Conservation (phyloP, 257 asterid genomes). For the Solanum verrucosum region DNA sequence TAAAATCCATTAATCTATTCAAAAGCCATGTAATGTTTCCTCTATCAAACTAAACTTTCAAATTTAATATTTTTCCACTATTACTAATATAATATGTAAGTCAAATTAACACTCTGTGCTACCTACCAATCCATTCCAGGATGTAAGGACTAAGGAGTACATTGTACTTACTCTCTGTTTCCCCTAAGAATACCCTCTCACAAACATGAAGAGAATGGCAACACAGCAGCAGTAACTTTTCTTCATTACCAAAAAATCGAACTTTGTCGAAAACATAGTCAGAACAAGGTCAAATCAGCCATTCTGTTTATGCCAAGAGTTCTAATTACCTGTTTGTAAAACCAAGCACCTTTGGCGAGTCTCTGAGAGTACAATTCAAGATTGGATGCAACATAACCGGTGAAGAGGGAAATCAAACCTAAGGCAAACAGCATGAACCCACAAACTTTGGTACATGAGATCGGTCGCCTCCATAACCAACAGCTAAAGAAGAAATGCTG, state of each 20-base stretch:
- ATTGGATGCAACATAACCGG: conserved; percentile 95
- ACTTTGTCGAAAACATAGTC: not conserved
- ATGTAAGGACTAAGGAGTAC: not conserved
- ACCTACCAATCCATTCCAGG: not conserved
- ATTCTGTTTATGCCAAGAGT: not conserved
- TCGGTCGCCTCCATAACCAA: conserved; percentile 29
- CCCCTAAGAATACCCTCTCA: not conserved
- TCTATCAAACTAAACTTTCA: not conserved
- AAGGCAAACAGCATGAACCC: conserved; percentile 69
- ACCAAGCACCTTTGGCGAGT: conserved; percentile 22
- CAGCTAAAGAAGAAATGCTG: not conserved
- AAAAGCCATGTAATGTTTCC: not conserved
- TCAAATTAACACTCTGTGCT: not conserved
- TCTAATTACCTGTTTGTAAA: conserved; percentile 33
- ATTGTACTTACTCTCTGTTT: not conserved
- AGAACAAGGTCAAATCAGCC: not conserved
- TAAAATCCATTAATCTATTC: not conserved
- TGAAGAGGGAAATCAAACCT: conserved; percentile 83
- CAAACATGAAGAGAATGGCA: not conserved
- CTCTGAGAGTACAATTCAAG: conserved; percentile 84
- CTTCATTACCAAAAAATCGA: not conserved
- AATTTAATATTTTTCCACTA: not conserved
- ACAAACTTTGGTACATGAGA: conserved; percentile 79
- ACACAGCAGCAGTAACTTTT: not conserved
- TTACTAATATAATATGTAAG: not conserved